Evolutionary conservation across 495 filamentous ascomycete species (phyloP).

Genomic region (Podospora anserina): DNA sequence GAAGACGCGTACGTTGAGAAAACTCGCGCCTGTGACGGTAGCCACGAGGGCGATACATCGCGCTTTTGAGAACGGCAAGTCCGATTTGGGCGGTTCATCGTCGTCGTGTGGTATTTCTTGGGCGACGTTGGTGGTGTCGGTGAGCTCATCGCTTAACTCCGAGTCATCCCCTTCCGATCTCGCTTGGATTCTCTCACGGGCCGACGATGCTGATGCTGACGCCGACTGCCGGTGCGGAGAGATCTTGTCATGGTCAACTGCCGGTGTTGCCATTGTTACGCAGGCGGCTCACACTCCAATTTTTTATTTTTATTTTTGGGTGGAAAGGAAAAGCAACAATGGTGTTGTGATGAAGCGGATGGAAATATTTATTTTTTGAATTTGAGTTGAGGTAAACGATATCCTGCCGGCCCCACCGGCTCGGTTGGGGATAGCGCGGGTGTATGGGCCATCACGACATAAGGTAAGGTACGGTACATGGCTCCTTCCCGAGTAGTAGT

Average conservation of each 20-base stretch:
- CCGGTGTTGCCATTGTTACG: not conserved
- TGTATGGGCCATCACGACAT: not conserved
- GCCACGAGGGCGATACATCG: slow-evolving; percentile 47
- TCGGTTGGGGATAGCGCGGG: slow-evolving; percentile 12
- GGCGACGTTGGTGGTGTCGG: slow-evolving; percentile 1
- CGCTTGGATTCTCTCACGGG: slow-evolving; percentile 9
- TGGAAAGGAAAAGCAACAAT: not conserved
- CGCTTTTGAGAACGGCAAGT: slow-evolving; percentile 44
- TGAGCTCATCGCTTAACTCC: slow-evolving; percentile 16
- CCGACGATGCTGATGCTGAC: not conserved
- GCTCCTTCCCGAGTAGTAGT: not conserved
- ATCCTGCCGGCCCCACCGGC: slow-evolving; percentile 19
- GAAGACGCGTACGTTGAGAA: slow-evolving; percentile 47
- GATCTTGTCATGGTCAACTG: not conserved
- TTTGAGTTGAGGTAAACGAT: slow-evolving; percentile 14
- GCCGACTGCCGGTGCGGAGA: not conserved
- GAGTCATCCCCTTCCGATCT: slow-evolving; percentile 20
- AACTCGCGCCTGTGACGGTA: slow-evolving; percentile 53
- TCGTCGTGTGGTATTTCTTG: not conserved
- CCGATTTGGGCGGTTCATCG: slow-evolving; percentile 15
- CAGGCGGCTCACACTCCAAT: not conserved
- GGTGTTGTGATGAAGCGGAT: not conserved
- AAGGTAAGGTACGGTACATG: too few species aligned
- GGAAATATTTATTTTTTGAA: not conserved
- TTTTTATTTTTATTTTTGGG: not conserved